phyloP scores from a whole-genome alignment of 1,284 basidiomycete species.

The Pholiota adiposa region DNA sequence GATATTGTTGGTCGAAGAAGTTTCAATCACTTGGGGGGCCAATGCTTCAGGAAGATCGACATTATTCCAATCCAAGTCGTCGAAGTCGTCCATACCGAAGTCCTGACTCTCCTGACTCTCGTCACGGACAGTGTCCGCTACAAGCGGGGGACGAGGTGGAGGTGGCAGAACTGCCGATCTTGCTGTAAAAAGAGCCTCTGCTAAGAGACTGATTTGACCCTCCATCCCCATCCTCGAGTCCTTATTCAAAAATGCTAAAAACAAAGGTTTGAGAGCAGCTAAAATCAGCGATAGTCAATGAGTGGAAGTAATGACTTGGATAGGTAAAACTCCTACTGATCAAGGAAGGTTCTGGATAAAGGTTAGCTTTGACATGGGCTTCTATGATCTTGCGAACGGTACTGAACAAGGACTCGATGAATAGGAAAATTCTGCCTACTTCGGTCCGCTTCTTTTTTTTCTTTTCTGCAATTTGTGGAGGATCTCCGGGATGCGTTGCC shows the following conservation, averaged over 20 bases:
- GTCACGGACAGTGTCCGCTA: constrained; percentile 26
- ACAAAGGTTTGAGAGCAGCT: constrained; percentile 35
- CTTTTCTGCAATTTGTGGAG: neutral
- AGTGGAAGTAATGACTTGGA: neutral
- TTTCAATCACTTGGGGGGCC: constrained; percentile 38
- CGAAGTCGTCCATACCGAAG: constrained; percentile 53
- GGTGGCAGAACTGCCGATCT: constrained; percentile 56
- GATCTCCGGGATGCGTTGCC: constrained; percentile 1
- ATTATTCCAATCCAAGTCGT: constrained; percentile 40
- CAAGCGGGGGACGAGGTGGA: constrained; percentile 41
- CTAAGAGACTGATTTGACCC: constrained; percentile 58
- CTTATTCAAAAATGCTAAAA: constrained; percentile 21
- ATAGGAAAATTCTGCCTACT: constrained; percentile 17
- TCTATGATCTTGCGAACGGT: constrained; percentile 39
- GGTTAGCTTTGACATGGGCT: constrained; percentile 46
- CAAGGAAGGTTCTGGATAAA: constrained; percentile 72
- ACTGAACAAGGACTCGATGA: constrained; percentile 4
- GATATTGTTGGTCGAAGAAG: constrained; percentile 2
- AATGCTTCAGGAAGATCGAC: constrained; percentile 58
- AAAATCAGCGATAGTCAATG: constrained; percentile 16
- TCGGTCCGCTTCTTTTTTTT: constrained; percentile 23
- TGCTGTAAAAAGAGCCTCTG: constrained; percentile 70
- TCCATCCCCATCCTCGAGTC: constrained; percentile 29
- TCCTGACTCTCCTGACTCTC: constrained; percentile 84
- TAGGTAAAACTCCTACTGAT: constrained; percentile 41